Percentiles rank a stretch among this genome's conserved stretches.
Evolutionary conservation across 139 green algal genomes (phyloP).

Genomic region (Closterium sp.): DNA sequence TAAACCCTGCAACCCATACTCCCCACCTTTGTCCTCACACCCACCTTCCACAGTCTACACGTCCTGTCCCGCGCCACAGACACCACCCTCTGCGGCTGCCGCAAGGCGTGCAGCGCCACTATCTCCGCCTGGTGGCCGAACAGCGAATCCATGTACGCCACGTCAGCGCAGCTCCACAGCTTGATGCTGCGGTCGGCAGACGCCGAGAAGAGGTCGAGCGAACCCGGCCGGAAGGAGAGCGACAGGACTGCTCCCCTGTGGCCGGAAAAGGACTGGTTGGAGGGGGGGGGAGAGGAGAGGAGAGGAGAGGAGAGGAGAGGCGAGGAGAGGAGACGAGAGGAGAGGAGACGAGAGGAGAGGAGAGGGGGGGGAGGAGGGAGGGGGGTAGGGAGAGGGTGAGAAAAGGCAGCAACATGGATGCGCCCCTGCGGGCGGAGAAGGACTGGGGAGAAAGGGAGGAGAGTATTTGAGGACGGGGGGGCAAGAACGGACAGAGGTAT

Average conservation of each 20-base stretch:
- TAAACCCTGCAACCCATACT: not conserved
- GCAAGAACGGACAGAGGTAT: too few species aligned
- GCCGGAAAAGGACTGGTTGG: conserved; percentile 58
- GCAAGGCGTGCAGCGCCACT: conserved; percentile 68
- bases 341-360: too few species aligned
- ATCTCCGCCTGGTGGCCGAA: conserved; percentile 65
- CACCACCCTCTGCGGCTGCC: conserved; percentile 71
- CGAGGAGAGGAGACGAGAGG: too few species aligned
- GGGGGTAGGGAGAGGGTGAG: too few species aligned
- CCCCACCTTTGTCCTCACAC: not conserved
- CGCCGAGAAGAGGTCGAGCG: conserved; percentile 73
- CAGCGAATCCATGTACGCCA: conserved; percentile 92
- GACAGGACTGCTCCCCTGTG: conserved; percentile 63
- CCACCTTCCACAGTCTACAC: conserved; percentile 85
- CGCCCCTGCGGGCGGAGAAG: too few species aligned
- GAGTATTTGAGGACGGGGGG: too few species aligned
- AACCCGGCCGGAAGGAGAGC: conserved; percentile 81
- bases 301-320: too few species aligned
- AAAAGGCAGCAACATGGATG: too few species aligned
- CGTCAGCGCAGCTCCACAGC: conserved; percentile 89
- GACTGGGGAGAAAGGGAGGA: too few species aligned
- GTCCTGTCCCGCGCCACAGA: conserved; percentile 78
- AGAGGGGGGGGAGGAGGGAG: too few species aligned
- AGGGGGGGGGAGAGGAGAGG: not conserved
- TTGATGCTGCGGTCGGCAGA: conserved; percentile 80